Evolutionary conservation across 176 grass and related monocot genomes (phyloP), one percentile per base, ranked within the genome.

Genomic region (Hsuehochloa calcarea): DNA sequence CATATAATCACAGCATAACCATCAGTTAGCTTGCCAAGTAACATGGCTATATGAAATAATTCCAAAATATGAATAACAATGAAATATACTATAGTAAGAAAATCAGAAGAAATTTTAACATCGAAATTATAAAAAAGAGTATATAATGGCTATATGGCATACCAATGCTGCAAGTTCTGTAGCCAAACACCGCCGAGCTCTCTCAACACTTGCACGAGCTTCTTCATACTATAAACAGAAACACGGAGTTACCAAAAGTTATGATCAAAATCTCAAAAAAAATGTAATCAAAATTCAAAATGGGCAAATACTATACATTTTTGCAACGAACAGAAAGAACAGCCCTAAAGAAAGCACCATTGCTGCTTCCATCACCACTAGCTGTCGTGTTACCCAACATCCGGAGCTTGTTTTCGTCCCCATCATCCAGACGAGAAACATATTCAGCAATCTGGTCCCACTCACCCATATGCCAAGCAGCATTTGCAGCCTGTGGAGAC

Each of bases 381-480:
- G 96, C 85, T 40, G 91, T 90, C 67, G 96, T 89, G 75, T 87
- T 98, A 85, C 96, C 96, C 85, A 95, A 86, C 37, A 77, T 88
- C 10, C 93, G 87, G n/a, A 98, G 83, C 78, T 88, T 95, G 74
- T 90, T 93, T 77, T 98, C 96, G 39, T 98, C 93, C 27, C 93
- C 96, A 75, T 98, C 93, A 84, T 98, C 96, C 26, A 98, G 83
- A 65, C 93, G 91, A 58, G 87, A 95, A 68, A 98, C 93, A 92
- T 95, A 98, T 80, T 98, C 93, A 70, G 93, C 78, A 91, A 98
- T 98, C 71, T 98, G 93, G 52, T 98, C 93, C 96, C 96, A 98
- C 79, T 98, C 96, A 55, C 96, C 93, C 96, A 98, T 98, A 85
- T 95, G 92, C 96, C 96, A 98, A 52, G 96, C 96, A 68, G 96